Evolutionary conservation across 2,329 filamentous ascomycete species (phyloP), one percentile per base, ranked within the genome.

Genomic region (Aureobasidium sp.): DNA sequence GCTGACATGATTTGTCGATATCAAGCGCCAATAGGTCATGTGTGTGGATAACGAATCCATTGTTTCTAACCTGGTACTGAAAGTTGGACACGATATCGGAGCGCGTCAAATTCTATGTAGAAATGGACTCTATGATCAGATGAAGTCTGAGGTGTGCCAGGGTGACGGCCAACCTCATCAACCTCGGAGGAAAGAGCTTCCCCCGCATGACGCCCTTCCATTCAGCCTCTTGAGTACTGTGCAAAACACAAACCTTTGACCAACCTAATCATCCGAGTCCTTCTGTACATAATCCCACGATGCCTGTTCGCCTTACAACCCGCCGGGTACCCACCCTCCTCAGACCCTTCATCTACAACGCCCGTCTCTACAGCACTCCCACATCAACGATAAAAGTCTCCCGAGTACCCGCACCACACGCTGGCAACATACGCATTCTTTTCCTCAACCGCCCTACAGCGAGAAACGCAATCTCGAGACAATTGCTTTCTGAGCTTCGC

Each of bases 391-490:
- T 96, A 75, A 86, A 87, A 70, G 82, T 90, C 66, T 87, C 85
- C 64, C 86, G 88, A 74, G 77, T 96, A 53, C 87, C 89, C 47
- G 89, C 91, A 3, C 86, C 91, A 0, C 84, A 87, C 70, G 85
- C 85, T 21, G 94, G 93, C 66, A 88, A 88, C 77, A 94, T 97
- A 75, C 87, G 91, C 63, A 83, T 97, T 66, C 85, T 97, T 62
- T 88, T 93, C 64, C 83, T 99, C 67, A 94, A 97, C 77, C 84
- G 91, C 4, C 91, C 91, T 0, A 75, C 83, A 9, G 88, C 92
- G 39, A 89, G 93, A 70, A 99, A 99, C 75, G 94, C 94, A 67
- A 89, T 99, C 71, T 97, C 92, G 0, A 83, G 80, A 63, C 84
- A 86, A 62, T 81, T 99, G 41, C 83, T 99, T 57, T 76, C 83